Conservation (phyloP, 1,139 yeast genomes). For the Blastobotrys buckinghamii region DNA sequence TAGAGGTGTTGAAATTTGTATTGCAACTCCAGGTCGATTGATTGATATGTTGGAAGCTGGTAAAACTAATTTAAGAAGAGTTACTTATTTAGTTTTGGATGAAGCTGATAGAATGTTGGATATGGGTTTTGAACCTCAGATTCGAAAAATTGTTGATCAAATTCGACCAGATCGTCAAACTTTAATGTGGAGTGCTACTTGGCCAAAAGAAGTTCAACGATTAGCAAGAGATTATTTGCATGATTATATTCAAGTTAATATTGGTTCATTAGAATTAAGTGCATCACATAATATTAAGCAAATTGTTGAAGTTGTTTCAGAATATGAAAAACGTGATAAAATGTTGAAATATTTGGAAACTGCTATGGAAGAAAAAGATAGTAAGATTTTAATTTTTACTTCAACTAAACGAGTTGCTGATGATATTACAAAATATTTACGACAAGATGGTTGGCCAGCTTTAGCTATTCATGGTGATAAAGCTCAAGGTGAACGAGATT, state of each 20-base stretch:
- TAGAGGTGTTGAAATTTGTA: slow-evolving; percentile 63
- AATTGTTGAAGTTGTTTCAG: slow-evolving; percentile 83
- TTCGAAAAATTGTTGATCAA: slow-evolving; percentile 90
- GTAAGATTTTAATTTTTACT: slow-evolving; percentile 82
- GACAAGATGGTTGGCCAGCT: slow-evolving; percentile 99
- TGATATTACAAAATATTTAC: slow-evolving; percentile 82
- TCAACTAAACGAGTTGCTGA: slow-evolving; percentile 98
- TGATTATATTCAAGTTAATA: slow-evolving; percentile 92
- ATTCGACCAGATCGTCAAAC: slow-evolving; percentile 98
- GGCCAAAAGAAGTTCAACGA: slow-evolving; percentile 97
- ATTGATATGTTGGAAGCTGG: slow-evolving; percentile 67
- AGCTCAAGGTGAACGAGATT: slow-evolving; percentile 96
- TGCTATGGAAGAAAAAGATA: slow-evolving; percentile 70
- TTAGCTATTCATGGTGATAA: slow-evolving; percentile 99
- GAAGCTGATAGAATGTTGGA: slow-evolving; percentile 89
- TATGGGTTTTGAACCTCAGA: slow-evolving; percentile 97
- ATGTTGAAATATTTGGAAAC: slow-evolving; percentile 75
- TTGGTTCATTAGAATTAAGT: slow-evolving; percentile 92
- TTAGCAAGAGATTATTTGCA: slow-evolving; percentile 85
- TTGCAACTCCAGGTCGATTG: slow-evolving; percentile 89
- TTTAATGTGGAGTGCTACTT: slow-evolving; percentile 98
- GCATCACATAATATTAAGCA: slow-evolving; percentile 97
- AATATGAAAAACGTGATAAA: slow-evolving; percentile 91
- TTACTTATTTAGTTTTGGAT: slow-evolving; percentile 75
- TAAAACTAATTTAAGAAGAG: slow-evolving; percentile 45